phyloP scores from a whole-genome alignment of 2,329 filamentous ascomycete species.

The Knufia fluminis region DNA sequence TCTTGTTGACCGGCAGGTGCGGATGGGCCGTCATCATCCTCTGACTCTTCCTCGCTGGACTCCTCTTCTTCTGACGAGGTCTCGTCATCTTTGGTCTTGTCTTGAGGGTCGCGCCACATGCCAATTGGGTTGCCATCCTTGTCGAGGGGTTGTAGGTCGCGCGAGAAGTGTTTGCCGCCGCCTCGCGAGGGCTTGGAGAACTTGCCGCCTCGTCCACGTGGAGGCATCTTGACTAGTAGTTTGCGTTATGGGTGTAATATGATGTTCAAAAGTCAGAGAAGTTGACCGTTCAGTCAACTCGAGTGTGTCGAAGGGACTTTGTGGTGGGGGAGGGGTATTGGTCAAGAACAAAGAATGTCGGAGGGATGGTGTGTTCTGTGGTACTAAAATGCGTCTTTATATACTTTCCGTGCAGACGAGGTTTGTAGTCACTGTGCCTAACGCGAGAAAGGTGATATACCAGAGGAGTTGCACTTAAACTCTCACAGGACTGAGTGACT shows the following conservation, averaged over 20 bases:
- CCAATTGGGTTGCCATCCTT: slow-evolving; percentile 78
- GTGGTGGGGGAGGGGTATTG: slow-evolving; percentile 1
- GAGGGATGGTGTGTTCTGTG: too few relatives aligned
- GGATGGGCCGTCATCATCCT: slow-evolving; percentile 40
- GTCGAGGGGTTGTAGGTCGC: slow-evolving; percentile 78
- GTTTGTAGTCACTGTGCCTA: background rate
- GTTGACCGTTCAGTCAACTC: background rate
- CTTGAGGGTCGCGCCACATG: slow-evolving; percentile 59
- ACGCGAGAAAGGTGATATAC: background rate
- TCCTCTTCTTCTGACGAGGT: slow-evolving; percentile 39
- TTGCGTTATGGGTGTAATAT: background rate
- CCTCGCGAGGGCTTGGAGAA: slow-evolving; percentile 89
- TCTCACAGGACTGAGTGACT: background rate
- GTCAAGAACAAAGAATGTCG: slow-evolving; percentile 13
- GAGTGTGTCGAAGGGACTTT: background rate
- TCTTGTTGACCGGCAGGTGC: slow-evolving; percentile 34
- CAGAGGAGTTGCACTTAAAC: background rate
- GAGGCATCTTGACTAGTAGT: slow-evolving; percentile 30
- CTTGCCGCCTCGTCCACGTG: slow-evolving; percentile 77
- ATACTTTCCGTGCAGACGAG: background rate
- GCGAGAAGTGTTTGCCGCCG: slow-evolving; percentile 92
- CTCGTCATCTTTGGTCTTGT: slow-evolving; percentile 20
- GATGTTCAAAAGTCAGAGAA: slow-evolving; percentile 9
- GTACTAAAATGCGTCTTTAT: too few relatives aligned
- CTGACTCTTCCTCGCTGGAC: slow-evolving; percentile 41